phyloP scores from a whole-genome alignment of 1,284 basidiomycete genomes.

The Psilocybe mexicana region DNA sequence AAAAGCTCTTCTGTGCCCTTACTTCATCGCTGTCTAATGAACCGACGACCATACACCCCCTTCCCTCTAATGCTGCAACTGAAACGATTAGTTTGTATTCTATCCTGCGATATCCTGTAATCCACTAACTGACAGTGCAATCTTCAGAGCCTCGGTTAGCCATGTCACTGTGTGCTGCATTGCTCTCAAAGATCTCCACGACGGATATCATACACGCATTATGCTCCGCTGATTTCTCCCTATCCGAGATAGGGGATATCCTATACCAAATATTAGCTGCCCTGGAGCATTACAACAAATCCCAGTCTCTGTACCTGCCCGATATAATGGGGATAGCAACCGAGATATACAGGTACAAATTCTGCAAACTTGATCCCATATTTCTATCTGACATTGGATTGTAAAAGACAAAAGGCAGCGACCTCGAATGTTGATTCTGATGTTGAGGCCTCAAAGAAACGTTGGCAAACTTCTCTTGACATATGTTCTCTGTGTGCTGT shows the following conservation, averaged over 20 bases:
- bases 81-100: constrained; percentile 8
- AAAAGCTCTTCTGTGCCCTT: constrained; percentile 49
- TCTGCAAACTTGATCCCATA: not conserved
- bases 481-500: constrained; percentile 62
- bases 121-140: not conserved
- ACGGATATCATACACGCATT: constrained; percentile 57
- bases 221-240: constrained; percentile 38
- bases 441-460: constrained; percentile 39
- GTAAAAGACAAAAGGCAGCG: constrained; percentile 15
- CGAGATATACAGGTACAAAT: constrained; percentile 55
- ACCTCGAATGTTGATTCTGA: constrained; percentile 42
- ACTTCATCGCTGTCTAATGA: constrained; percentile 44
- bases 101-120: not conserved
- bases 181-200: constrained; percentile 47
- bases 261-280: constrained; percentile 44
- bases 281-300: constrained; percentile 38
- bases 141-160: constrained; percentile 27
- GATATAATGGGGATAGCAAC: constrained; percentile 55
- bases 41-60: constrained; percentile 45
- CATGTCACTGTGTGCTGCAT: constrained; percentile 41
- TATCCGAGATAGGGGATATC: constrained; percentile 42
- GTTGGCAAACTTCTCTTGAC: constrained; percentile 60
- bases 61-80: constrained; percentile 39
- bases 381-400: not conserved
- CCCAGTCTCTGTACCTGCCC: constrained; percentile 35